phyloP scores from a whole-genome alignment of 805 yeast species.

The Starmerella tilneyi region DNA sequence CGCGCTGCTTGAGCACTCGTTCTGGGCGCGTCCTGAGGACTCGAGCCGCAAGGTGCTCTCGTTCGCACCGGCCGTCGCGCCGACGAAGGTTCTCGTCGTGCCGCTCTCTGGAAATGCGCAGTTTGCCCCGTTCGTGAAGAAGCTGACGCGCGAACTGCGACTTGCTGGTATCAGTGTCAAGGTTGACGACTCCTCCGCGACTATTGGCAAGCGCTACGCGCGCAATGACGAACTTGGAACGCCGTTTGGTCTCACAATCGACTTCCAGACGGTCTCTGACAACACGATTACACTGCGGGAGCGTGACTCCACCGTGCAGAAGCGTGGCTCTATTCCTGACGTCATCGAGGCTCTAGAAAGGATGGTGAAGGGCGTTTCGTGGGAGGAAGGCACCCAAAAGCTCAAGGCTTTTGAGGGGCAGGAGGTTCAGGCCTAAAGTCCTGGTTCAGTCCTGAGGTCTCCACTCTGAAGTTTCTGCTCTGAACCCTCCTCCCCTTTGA shows the following conservation, averaged over 20 bases:
- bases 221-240: conserved; percentile 98
- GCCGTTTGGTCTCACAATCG: conserved; percentile 95
- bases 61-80: conserved; percentile 91
- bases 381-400: conserved; percentile 76
- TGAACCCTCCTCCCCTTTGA: background rate
- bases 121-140: conserved; percentile 61
- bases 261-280: conserved; percentile 83
- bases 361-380: conserved; percentile 61
- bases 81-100: conserved; percentile 90
- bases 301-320: conserved; percentile 93
- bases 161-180: conserved; percentile 80
- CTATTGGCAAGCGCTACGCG: conserved; percentile 95
- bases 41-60: conserved; percentile 81
- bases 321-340: conserved; percentile 75
- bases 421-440: conserved; percentile 25
- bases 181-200: conserved; percentile 93
- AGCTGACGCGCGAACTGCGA: conserved; percentile 63
- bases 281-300: conserved; percentile 88
- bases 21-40: conserved; percentile 91
- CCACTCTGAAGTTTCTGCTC: too few species aligned
- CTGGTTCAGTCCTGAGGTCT: background rate
- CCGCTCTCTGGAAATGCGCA: conserved; percentile 82
- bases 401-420: conserved; percentile 67
- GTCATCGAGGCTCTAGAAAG: conserved; percentile 59
- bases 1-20: conserved; percentile 83